Percentiles rank a stretch among this genome's conserved stretches.
These are phyloP conservation scores for Cicer pinnatifidum DNA, from an alignment of 306 rosid genomes.

Conservation along the genomic window DNA sequence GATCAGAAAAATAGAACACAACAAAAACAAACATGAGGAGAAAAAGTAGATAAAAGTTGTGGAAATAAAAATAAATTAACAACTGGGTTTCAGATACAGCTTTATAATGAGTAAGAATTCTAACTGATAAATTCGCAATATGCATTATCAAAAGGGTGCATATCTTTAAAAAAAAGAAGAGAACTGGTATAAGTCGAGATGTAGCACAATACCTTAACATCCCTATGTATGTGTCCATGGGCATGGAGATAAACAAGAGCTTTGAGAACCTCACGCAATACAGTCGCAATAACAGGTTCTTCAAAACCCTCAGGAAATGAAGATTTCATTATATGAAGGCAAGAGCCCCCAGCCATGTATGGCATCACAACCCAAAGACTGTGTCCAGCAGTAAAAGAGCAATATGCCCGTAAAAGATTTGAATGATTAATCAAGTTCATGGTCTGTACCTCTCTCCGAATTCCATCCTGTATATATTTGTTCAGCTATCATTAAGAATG, in stretches of 20 bases:
- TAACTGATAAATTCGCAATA: conserved; percentile 15
- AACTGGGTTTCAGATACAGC: conserved; percentile 18
- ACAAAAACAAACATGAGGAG: conserved; percentile 19
- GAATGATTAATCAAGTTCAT: conserved; percentile 88
- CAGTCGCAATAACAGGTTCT: conserved; percentile 87
- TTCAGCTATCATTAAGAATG: conserved; percentile 28
- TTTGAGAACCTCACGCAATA: conserved; percentile 86
- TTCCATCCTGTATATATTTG: conserved; percentile 82
- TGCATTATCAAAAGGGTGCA: conserved; percentile 30
- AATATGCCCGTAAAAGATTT: conserved; percentile 82
- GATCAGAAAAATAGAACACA: conserved; percentile 33
- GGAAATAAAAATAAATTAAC: conserved; percentile 18
- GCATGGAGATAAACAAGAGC: conserved; percentile 96
- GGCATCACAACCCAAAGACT: conserved; percentile 99
- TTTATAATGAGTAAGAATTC: conserved; percentile 30
- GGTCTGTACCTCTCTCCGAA: conserved; percentile 85
- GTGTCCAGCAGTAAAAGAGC: conserved; percentile 91
- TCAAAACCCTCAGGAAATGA: conserved; percentile 84
- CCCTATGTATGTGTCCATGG: conserved; percentile 96
- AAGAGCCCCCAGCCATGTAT: conserved; percentile 97
- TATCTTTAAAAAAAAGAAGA: conserved; percentile 17
- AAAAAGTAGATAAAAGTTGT: conserved; percentile 20
- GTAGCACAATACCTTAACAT: conserved; percentile 74
- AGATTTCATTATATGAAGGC: conserved; percentile 95
- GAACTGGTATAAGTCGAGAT: conserved; percentile 23